Conservation (phyloP, 768 basidiomycete species). For the Brasilioporus rufonigricans region DNA sequence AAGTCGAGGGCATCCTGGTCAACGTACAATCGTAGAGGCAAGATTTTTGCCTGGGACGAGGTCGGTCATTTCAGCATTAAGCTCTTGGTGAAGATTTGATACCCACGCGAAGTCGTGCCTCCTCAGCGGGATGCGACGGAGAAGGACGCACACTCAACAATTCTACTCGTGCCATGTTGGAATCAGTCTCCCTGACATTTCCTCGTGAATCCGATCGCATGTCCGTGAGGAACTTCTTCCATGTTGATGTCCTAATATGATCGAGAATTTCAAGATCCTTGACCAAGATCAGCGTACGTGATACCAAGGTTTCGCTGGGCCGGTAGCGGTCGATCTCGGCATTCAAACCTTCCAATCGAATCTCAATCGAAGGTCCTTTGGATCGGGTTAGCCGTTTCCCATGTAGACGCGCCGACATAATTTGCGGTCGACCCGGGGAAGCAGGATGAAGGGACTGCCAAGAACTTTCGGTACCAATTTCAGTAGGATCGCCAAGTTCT, state of each 20-base stretch:
- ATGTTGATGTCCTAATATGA: conserved; percentile 97
- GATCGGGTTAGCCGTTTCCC: conserved; percentile 69
- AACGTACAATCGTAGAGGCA: conserved; percentile 89
- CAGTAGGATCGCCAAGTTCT: conserved; percentile 74
- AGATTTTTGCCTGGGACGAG: conserved; percentile 69
- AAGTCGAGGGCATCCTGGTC: conserved; percentile 99
- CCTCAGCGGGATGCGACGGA: conserved; percentile 63
- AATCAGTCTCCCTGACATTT: conserved; percentile 86
- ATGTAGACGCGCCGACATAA: conserved; percentile 40
- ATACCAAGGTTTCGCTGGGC: conserved; percentile 54
- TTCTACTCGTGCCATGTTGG: conserved; percentile 91
- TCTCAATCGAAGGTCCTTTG: conserved; percentile 79
- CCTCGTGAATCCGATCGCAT: conserved; percentile 83
- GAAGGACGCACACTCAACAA: conserved; percentile 73
- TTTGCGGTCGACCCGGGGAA: conserved; percentile 41
- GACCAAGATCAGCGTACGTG: conserved; percentile 65
- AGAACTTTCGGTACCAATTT: conserved; percentile 77
- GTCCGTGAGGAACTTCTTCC: conserved; percentile 94
- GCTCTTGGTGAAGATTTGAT: background rate
- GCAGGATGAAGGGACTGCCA: conserved; percentile 82
- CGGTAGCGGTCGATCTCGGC: conserved; percentile 68
- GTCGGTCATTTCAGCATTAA: conserved; percentile 1
- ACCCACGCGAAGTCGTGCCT: conserved; percentile 65
- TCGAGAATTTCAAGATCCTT: conserved; percentile 87
- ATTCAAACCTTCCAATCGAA: conserved; percentile 62